Evolutionary conservation across 192 early-diverging fungal species (phyloP).

Genomic region (Obelidium mucronatum): DNA sequence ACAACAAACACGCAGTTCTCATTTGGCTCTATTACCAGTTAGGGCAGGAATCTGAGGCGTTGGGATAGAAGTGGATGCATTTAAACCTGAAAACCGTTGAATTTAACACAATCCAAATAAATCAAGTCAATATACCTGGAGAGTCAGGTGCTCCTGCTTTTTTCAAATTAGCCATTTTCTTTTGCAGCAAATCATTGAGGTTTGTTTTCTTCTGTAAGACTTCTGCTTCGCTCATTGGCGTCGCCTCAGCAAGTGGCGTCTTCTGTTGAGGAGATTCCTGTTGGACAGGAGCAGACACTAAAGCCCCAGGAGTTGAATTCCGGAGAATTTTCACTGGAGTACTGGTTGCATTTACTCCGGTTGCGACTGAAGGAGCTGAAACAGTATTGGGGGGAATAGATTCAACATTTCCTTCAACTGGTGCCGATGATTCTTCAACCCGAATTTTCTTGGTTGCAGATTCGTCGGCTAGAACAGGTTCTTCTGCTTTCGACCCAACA

Average conservation of each 20-base stretch:
- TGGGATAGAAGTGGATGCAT: too few relatives aligned
- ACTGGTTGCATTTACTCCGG: not conserved
- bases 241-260: not conserved
- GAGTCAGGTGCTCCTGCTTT: too few relatives aligned
- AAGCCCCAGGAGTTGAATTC: not conserved
- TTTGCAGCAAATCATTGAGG: not conserved
- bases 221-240: not conserved
- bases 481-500: not conserved
- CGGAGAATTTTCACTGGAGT: not conserved
- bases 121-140: too few relatives aligned
- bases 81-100: too few relatives aligned
- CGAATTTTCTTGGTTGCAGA: not conserved
- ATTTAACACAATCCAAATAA: too few relatives aligned
- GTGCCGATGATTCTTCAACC: not conserved
- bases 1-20: too few relatives aligned
- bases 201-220: not conserved
- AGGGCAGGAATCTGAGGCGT: too few relatives aligned
- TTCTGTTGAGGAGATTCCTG: not conserved
- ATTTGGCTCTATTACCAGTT: too few relatives aligned
- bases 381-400: not conserved
- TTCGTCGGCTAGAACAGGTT: not conserved
- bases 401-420: not conserved
- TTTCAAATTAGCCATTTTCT: constrained; percentile 11
- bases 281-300: not conserved
- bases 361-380: not conserved